Evolutionary conservation across 1,284 basidiomycete species (phyloP).

Genomic region (Ceratobasidium sp.): DNA sequence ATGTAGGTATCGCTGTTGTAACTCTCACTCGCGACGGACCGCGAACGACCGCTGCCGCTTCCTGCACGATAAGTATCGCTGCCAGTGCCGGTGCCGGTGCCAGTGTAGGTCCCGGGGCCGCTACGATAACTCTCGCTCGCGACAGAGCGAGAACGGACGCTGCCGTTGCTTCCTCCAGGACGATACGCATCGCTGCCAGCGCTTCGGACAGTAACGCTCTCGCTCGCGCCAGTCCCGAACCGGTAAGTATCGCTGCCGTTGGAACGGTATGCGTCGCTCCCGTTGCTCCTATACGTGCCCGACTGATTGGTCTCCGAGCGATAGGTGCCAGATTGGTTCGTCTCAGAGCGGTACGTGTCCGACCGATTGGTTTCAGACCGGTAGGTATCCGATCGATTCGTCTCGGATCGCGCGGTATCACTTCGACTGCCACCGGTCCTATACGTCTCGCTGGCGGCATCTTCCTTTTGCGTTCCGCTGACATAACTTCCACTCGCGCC

Average conservation of each 20-base stretch:
- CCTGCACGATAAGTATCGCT: constrained; percentile 21
- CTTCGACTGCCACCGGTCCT: constrained; percentile 13
- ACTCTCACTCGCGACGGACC: constrained; percentile 17
- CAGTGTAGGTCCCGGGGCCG: constrained; percentile 10
- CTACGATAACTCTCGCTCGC: constrained; percentile 37
- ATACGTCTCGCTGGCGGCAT: constrained; percentile 27
- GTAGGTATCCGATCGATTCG: constrained; percentile 6
- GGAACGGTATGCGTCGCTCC: constrained; percentile 19
- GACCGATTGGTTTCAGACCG: background rate
- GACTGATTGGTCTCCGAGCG: background rate
- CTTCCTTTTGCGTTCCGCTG: constrained; percentile 4
- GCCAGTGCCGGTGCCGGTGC: background rate
- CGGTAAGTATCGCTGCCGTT: constrained; percentile 31
- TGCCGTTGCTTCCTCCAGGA: too few relatives aligned
- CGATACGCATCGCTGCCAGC: background rate
- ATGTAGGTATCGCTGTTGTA: constrained; percentile 17
- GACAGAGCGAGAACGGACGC: background rate
- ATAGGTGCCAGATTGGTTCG: constrained; percentile 25
- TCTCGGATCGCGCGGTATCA: background rate
- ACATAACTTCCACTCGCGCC: constrained; percentile 30
- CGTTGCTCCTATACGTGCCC: constrained; percentile 19
- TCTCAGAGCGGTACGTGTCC: constrained; percentile 17
- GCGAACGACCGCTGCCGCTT: constrained; percentile 22
- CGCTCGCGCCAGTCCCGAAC: constrained; percentile 24
- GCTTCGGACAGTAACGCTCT: constrained; percentile 19